Evolutionary conservation across 1,284 basidiomycete species (phyloP), one percentile per base, ranked within the genome.

Genomic region (Austroboletus novae-zelandiae): DNA sequence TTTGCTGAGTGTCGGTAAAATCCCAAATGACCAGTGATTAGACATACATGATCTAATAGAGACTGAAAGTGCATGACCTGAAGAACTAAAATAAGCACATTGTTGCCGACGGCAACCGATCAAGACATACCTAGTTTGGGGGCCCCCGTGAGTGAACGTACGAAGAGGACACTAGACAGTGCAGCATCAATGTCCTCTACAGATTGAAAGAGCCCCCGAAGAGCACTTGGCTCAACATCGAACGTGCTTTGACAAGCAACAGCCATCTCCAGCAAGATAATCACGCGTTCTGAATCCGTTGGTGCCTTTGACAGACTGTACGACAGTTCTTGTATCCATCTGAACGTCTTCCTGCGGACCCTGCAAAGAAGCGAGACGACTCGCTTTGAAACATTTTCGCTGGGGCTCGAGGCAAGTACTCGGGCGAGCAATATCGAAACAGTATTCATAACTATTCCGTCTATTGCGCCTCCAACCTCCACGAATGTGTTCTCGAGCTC

Each of bases 391-490:
- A 62, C 36, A 7, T 45, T 18, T 10, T 55, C 15, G 35, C 9
- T 9, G 14, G 9, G 69, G 62, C 25, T 9, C 25, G 7, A 27
- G 8, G 25, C 25, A 27, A 27, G 53, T n/a, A 77, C 44, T 10
- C 73, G 70, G 47, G 47, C 52, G 2, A 54, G 53, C 6, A 78
- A 51, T 18, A 64, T 48, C 30, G 32, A 60, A 15, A 74, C 60
- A 0, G 61, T 72, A 29, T 60, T 56, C 27, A 72, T 64, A 0
- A 70, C 66, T 20, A 62, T 55, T 0, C 58, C 60, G 49, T 76
- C 67, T 32, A 67, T 58, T 76, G 76, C 77, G 3, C 41, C 62
- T 44, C 62, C 49, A 9, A 74, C 55, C 10, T 56, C 55, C 4
- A 43, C 47, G 10, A 72, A 45, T 1, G 72, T 53, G 11, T 44